phyloP scores from a whole-genome alignment of 2,329 filamentous ascomycete genomes.

The Cryoendolithus antarcticus region DNA sequence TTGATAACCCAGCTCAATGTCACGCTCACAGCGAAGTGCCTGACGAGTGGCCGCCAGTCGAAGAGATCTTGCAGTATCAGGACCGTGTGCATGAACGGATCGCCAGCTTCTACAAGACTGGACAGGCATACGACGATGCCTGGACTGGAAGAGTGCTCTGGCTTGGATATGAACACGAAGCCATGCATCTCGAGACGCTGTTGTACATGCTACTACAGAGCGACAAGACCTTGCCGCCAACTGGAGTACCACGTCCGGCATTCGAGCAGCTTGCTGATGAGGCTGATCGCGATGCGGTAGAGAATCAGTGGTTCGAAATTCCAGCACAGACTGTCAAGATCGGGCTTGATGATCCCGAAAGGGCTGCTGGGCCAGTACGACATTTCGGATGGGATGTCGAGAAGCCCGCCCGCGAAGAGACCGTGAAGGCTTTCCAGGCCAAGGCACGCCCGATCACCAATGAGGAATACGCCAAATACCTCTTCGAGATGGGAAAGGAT shows the following conservation, averaged over 20 bases:
- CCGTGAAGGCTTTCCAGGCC: slow-evolving; percentile 64
- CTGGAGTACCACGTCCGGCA: slow-evolving; percentile 51
- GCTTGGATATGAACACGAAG: slow-evolving; percentile 88
- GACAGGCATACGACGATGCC: slow-evolving; percentile 40
- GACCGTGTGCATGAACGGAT: slow-evolving; percentile 57
- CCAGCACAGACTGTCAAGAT: slow-evolving; percentile 59
- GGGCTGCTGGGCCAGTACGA: slow-evolving; percentile 41
- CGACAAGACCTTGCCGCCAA: slow-evolving; percentile 65
- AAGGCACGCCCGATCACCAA: slow-evolving; percentile 81
- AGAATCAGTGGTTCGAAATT: slow-evolving; percentile 76
- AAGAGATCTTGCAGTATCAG: slow-evolving; percentile 67
- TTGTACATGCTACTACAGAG: slow-evolving; percentile 98
- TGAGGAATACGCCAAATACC: slow-evolving; percentile 74
- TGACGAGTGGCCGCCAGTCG: slow-evolving; percentile 67
- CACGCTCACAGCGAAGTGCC: slow-evolving; percentile 84
- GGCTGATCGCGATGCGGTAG: slow-evolving; percentile 48
- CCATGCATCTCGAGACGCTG: slow-evolving; percentile 92
- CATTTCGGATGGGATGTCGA: slow-evolving; percentile 97
- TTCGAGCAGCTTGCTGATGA: slow-evolving; percentile 56
- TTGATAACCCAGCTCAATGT: slow-evolving; percentile 74
- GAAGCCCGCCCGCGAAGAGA: slow-evolving; percentile 55
- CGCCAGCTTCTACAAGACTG: slow-evolving; percentile 45
- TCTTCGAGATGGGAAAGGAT: slow-evolving; percentile 45
- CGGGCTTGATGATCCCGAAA: slow-evolving; percentile 67
- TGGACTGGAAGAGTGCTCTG: slow-evolving; percentile 64